Percentiles rank a stretch among this genome's conserved stretches.
These are phyloP conservation scores for Cutaneotrichosporon sp. DNA, from an alignment of 1,284 basidiomycete genomes.

Conservation along the genomic window DNA sequence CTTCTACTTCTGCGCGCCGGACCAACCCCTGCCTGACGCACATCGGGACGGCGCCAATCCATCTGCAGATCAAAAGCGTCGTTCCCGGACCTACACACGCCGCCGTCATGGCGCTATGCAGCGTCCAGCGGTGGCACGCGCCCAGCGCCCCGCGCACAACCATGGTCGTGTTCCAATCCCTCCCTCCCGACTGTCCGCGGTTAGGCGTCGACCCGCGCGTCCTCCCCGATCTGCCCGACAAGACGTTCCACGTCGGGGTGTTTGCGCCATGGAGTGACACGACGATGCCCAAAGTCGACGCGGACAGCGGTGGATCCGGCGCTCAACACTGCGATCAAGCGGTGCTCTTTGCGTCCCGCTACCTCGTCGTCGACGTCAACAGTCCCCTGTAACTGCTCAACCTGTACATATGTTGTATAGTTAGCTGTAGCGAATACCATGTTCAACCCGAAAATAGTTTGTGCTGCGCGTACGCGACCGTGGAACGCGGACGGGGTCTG, in stretches of 20 bases:
- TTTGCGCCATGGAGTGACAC: slow-evolving; percentile 25
- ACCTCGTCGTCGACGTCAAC: slow-evolving; percentile 24
- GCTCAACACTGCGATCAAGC: not conserved
- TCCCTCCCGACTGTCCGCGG: slow-evolving; percentile 26
- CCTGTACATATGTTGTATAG: too few relatives aligned
- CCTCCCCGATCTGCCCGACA: slow-evolving; percentile 1
- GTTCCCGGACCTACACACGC: slow-evolving; percentile 21
- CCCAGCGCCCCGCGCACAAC: not conserved
- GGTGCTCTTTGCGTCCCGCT: slow-evolving; percentile 32
- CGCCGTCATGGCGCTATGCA: slow-evolving; percentile 19
- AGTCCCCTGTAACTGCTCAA: too few relatives aligned
- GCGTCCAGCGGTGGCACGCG: slow-evolving; percentile 5
- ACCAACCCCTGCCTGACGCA: slow-evolving; percentile 6
- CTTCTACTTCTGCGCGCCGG: slow-evolving; percentile 9
- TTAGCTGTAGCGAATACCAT: too few relatives aligned
- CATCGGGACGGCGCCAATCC: slow-evolving; percentile 10
- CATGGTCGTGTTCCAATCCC: slow-evolving; percentile 20
- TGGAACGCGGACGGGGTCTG: too few relatives aligned
- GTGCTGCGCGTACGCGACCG: too few relatives aligned
- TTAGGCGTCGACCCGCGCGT: slow-evolving; percentile 28
- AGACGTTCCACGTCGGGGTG: slow-evolving; percentile 25
- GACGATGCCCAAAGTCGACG: slow-evolving; percentile 3
- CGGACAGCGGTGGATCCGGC: too few relatives aligned
- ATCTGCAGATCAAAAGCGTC: slow-evolving; percentile 2
- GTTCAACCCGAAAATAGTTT: too few relatives aligned